phyloP scores from a whole-genome alignment of 2,329 filamentous ascomycete genomes.

The Penicillium janthinellum region DNA sequence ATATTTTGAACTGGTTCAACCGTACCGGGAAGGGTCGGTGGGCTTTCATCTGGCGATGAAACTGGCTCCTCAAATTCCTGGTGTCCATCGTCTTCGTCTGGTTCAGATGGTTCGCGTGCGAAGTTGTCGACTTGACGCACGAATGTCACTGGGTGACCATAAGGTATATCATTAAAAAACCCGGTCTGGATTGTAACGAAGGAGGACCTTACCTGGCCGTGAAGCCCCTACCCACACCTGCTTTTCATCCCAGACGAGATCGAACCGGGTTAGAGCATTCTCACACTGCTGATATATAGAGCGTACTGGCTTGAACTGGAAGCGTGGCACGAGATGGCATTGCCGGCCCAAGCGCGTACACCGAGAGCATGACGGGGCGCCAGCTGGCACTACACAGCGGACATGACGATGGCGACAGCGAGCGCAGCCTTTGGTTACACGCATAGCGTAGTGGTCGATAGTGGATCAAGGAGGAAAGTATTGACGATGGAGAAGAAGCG shows the following conservation, averaged over 20 bases:
- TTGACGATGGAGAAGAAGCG: neutral
- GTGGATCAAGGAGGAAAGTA: neutral
- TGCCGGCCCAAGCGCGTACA: conserved; percentile 17
- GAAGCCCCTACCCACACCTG: conserved; percentile 21
- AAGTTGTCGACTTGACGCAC: conserved; percentile 5
- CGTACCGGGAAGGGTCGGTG: neutral
- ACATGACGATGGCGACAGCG: conserved; percentile 24
- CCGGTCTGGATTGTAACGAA: neutral
- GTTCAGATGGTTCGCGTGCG: neutral
- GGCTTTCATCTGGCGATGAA: conserved; percentile 1
- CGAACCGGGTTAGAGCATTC: conserved; percentile 11
- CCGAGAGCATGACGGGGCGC: conserved; percentile 18
- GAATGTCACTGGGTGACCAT: conserved; percentile 5
- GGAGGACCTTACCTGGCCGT: conserved; percentile 1
- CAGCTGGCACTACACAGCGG: conserved; percentile 18
- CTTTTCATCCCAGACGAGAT: conserved; percentile 21
- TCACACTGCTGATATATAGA: conserved; percentile 20
- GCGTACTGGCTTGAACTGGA: conserved; percentile 20
- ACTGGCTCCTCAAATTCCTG: neutral
- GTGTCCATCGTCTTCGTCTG: neutral
- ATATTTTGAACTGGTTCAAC: neutral
- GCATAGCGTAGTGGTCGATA: conserved; percentile 6
- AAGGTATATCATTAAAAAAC: neutral
- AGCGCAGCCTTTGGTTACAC: conserved; percentile 19
- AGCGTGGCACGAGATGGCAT: conserved; percentile 22